Evolutionary conservation across 441 rosid species (phyloP).

Genomic region (Erodium chrysanthum): DNA sequence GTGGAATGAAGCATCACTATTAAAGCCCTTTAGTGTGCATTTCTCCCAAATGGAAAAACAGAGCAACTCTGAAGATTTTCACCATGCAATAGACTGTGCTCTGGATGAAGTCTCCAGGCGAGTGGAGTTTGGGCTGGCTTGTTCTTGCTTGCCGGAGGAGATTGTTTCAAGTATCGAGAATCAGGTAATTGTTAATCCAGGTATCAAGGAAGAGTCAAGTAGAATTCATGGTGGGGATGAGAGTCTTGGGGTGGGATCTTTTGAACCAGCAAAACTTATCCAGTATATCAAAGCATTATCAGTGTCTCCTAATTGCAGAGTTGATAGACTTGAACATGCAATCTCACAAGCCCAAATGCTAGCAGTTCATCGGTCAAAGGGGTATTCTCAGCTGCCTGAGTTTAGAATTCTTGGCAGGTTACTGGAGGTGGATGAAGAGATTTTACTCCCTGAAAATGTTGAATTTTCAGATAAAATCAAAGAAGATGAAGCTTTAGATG

Average conservation of each 20-base stretch:
- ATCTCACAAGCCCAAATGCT: constrained; percentile 42
- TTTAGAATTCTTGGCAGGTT: constrained; percentile 36
- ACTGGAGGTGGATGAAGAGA: constrained; percentile 38
- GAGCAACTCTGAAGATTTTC: constrained; percentile 36
- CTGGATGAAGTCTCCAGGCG: constrained; percentile 70
- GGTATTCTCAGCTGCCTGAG: constrained; percentile 46
- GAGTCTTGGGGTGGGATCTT: constrained; percentile 32
- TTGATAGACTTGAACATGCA: constrained; percentile 42
- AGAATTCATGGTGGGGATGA: constrained; percentile 38
- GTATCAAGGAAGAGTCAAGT: constrained; percentile 41
- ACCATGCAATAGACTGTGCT: constrained; percentile 54
- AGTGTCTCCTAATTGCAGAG: constrained; percentile 25
- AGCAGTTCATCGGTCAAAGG: constrained; percentile 64
- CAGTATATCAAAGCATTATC: constrained; percentile 41
- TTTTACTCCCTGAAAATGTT: constrained; percentile 24
- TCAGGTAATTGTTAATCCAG: constrained; percentile 53
- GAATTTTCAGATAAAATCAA: constrained; percentile 18
- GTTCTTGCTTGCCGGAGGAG: constrained; percentile 52
- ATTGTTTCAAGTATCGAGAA: constrained; percentile 31
- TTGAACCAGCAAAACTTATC: constrained; percentile 45
- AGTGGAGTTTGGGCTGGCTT: constrained; percentile 57
- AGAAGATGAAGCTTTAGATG: constrained; percentile 20
- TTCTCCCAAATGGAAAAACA: constrained; percentile 59
- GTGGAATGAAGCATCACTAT: constrained; percentile 49
- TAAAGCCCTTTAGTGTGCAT: constrained; percentile 53